phyloP scores from a whole-genome alignment of 2,329 filamentous ascomycete genomes.

The Epichloe sp. region DNA sequence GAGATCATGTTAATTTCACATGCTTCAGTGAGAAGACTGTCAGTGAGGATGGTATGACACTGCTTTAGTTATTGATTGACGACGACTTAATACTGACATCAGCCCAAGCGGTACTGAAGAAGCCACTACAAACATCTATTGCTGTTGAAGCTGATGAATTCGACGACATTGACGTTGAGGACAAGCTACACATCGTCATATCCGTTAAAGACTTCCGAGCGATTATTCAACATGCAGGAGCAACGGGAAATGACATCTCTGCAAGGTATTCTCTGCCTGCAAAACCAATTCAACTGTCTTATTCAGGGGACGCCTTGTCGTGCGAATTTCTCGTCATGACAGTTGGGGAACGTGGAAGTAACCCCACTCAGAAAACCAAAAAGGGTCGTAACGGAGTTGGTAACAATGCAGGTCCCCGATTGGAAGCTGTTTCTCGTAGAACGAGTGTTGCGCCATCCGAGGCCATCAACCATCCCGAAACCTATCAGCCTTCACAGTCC shows the following conservation, averaged over 20 bases:
- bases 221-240: slow-evolving; percentile 62
- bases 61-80: not conserved
- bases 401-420: slow-evolving; percentile 22
- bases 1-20: slow-evolving; percentile 62
- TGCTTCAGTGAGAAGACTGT: slow-evolving; percentile 71
- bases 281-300: slow-evolving; percentile 59
- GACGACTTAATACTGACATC: not conserved
- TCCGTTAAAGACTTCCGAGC: slow-evolving; percentile 75
- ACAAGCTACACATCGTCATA: slow-evolving; percentile 66
- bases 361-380: slow-evolving; percentile 33
- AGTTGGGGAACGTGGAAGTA: slow-evolving; percentile 49
- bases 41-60: slow-evolving; percentile 36
- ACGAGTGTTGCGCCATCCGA: slow-evolving; percentile 27
- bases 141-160: slow-evolving; percentile 66
- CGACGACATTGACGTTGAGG: slow-evolving; percentile 58
- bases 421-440: slow-evolving; percentile 36
- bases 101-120: slow-evolving; percentile 55
- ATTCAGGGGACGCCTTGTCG: slow-evolving; percentile 52
- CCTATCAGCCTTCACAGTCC: slow-evolving; percentile 9
- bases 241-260: slow-evolving; percentile 50
- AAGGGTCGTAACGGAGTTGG: slow-evolving; percentile 28
- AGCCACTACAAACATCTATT: slow-evolving; percentile 69
- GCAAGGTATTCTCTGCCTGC: slow-evolving; percentile 60
- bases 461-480: slow-evolving; percentile 11
- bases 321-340: slow-evolving; percentile 79